These are phyloP conservation scores for Cyclocybe cylindracea DNA, from an alignment of 768 basidiomycete species.

Conservation along the genomic window DNA sequence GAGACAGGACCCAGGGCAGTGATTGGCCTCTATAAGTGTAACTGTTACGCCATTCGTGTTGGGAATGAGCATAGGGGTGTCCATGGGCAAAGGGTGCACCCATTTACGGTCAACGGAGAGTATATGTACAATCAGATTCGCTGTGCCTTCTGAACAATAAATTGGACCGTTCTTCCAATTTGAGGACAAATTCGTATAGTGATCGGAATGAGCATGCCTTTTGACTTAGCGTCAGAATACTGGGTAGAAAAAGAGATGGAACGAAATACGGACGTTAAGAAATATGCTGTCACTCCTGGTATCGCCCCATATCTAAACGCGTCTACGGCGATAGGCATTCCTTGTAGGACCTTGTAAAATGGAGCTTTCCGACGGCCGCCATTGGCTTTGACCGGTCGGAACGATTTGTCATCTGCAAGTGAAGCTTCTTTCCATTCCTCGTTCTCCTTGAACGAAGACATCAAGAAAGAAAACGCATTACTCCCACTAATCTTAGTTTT, in stretches of 20 bases:
- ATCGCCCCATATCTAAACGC: conserved; percentile 95
- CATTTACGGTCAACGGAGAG: conserved; percentile 86
- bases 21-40: conserved; percentile 97
- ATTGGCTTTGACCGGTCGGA: conserved; percentile 46
- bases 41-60: conserved; percentile 84
- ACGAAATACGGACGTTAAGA: conserved; percentile 66
- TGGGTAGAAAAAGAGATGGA: neutral
- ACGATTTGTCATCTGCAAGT: conserved; percentile 46
- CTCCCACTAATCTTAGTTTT: conserved; percentile 16
- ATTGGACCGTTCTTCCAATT: conserved; percentile 92
- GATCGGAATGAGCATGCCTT: conserved; percentile 96
- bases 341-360: conserved; percentile 94
- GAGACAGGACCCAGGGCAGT: conserved; percentile 94
- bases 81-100: conserved; percentile 86
- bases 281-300: conserved; percentile 87
- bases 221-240: conserved; percentile 10
- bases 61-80: conserved; percentile 73
- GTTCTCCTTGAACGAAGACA: conserved; percentile 83
- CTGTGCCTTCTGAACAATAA: conserved; percentile 94
- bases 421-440: conserved; percentile 85
- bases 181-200: conserved; percentile 89
- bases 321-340: conserved; percentile 98
- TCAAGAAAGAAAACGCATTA: conserved; percentile 77
- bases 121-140: conserved; percentile 90
- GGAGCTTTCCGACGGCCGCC: conserved; percentile 75